Percentiles rank a stretch among this genome's conserved stretches.
Evolutionary conservation across 2,329 filamentous ascomycete genomes (phyloP).

Genomic region (Penicillium sp.): DNA sequence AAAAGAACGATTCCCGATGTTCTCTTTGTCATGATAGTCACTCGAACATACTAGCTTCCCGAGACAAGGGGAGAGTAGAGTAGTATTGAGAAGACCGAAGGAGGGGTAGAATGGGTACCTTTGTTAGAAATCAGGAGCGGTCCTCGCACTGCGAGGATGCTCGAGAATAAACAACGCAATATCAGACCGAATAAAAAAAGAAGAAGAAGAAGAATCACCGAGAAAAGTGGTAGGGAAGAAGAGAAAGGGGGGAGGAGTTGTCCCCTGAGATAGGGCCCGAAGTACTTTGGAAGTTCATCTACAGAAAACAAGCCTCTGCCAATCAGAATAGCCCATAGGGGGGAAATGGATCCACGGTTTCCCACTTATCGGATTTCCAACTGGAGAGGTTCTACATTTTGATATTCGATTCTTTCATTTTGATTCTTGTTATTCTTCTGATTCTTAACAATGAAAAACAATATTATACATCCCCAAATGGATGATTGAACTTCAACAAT

Average conservation of each 20-base stretch:
- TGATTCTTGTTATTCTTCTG: too few species aligned
- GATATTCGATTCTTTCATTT: too few species aligned
- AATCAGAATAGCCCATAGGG: slow-evolving; percentile 9
- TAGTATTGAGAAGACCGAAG: slow-evolving; percentile 4
- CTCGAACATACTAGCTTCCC: not conserved
- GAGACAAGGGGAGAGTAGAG: not conserved
- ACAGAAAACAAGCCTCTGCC: slow-evolving; percentile 22
- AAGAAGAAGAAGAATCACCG: slow-evolving; percentile 1
- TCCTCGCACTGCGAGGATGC: slow-evolving; percentile 28
- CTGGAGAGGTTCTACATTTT: too few species aligned
- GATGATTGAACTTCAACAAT: slow-evolving; percentile 94
- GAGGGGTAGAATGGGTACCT: slow-evolving; percentile 9
- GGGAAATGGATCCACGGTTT: not conserved
- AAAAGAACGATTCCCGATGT: not conserved
- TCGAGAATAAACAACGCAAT: slow-evolving; percentile 8
- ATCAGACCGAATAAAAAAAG: not conserved
- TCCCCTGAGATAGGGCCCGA: slow-evolving; percentile 6
- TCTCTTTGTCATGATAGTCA: not conserved
- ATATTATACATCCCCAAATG: slow-evolving; percentile 63
- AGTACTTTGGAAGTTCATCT: slow-evolving; percentile 15
- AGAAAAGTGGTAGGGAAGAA: not conserved
- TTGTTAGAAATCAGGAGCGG: slow-evolving; percentile 12
- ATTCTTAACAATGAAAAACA: too few species aligned
- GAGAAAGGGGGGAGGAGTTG: slow-evolving; percentile 8
- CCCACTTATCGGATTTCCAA: not conserved